These are phyloP conservation scores for Cladosporium oxysporum DNA, from an alignment of 2,329 filamentous ascomycete genomes.

Conservation along the genomic window DNA sequence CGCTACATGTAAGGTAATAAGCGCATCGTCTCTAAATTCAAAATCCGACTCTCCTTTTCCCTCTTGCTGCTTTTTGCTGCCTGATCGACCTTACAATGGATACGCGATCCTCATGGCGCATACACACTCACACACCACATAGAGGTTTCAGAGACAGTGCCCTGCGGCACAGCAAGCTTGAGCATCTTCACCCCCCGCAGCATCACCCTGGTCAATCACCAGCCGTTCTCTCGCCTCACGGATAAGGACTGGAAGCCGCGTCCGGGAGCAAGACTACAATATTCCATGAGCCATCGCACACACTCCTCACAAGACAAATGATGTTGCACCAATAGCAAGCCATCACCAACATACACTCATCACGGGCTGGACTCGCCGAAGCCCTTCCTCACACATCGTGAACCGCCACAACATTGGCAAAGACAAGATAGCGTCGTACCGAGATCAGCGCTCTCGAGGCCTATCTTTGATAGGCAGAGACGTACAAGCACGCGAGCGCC, in stretches of 20 bases:
- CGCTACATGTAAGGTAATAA: too few relatives aligned
- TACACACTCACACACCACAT: too few relatives aligned
- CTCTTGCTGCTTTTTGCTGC: too few relatives aligned
- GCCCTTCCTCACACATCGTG: neutral
- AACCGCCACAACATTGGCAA: neutral
- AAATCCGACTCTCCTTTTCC: too few relatives aligned
- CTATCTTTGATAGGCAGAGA: constrained; percentile 3
- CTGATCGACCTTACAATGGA: too few relatives aligned
- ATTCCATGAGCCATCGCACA: too few relatives aligned
- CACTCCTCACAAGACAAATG: too few relatives aligned
- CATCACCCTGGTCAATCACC: neutral
- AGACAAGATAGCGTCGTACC: neutral
- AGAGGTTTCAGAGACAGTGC: neutral
- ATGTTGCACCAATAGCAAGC: neutral
- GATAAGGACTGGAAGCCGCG: neutral
- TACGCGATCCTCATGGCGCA: too few relatives aligned
- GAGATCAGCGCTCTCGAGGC: neutral
- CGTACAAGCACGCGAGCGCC: neutral
- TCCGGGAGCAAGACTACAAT: neutral
- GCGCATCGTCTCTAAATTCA: too few relatives aligned
- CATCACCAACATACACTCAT: neutral
- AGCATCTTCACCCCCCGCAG: neutral
- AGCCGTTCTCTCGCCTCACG: neutral
- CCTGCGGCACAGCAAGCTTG: neutral
- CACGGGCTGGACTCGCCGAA: neutral